phyloP scores from a whole-genome alignment of 371 early-diverging fungal species.

The Umbelopsis sp. region DNA sequence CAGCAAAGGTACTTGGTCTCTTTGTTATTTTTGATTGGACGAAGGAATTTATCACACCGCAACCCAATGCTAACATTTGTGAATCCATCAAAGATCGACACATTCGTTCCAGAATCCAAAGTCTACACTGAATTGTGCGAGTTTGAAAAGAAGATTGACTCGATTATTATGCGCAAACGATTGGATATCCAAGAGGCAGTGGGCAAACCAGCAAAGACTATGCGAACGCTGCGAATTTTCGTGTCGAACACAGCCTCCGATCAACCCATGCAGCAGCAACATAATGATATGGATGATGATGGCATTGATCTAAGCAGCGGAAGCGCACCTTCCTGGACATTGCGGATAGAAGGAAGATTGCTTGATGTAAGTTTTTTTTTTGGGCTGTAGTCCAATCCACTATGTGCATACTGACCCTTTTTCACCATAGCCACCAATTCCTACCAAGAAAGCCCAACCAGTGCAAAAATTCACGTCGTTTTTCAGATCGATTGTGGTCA shows the following conservation, averaged over 20 bases:
- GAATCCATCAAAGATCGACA: slow-evolving; percentile 66
- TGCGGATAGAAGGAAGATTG: slow-evolving; percentile 88
- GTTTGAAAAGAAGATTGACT: slow-evolving; percentile 88
- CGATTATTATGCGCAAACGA: slow-evolving; percentile 85
- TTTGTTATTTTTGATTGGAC: neutral
- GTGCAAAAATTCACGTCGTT: slow-evolving; percentile 86
- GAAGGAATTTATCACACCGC: too few relatives aligned
- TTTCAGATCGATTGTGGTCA: slow-evolving; percentile 78
- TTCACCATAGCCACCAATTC: slow-evolving; percentile 47
- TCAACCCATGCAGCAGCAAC: slow-evolving; percentile 46
- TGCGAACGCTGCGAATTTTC: slow-evolving; percentile 86
- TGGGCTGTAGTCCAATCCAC: neutral
- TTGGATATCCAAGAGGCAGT: slow-evolving; percentile 88
- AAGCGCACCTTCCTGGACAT: slow-evolving; percentile 87
- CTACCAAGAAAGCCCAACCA: slow-evolving; percentile 59
- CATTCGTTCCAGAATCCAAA: slow-evolving; percentile 90
- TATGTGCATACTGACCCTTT: neutral
- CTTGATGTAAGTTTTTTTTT: slow-evolving; percentile 58
- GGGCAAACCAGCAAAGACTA: slow-evolving; percentile 73
- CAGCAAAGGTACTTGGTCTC: slow-evolving; percentile 47
- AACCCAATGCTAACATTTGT: neutral
- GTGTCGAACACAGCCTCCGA: slow-evolving; percentile 85
- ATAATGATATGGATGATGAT: slow-evolving; percentile 50
- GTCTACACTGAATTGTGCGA: slow-evolving; percentile 84
- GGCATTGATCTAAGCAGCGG: slow-evolving; percentile 55